Evolutionary conservation across 225 moss, liverwort and hornwort species (phyloP), one percentile per base, ranked within the genome.

Genomic region (Climacium dendroides): DNA sequence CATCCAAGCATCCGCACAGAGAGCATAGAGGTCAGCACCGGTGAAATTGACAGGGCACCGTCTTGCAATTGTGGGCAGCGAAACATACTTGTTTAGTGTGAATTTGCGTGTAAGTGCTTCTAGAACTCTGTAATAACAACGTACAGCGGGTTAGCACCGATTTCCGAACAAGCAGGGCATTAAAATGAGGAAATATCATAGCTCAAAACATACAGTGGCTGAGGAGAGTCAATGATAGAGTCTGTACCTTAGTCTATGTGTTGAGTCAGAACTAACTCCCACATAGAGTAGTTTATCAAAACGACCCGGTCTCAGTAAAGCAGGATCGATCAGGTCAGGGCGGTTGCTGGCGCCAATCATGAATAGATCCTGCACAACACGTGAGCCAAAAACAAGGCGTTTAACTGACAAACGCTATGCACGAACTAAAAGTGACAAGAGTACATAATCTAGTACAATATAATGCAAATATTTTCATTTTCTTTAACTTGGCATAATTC

Each of bases 1-100:
- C 86, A 95, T 95, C 99, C 99, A 99, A 79, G 99, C 99, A 94
- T 99, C 99, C 73, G 99, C 99, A 91, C 99, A 99, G 35, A 99
- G 92, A 17, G 99, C 99, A 86, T 99, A 99, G 86, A 99, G 92
- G 81, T 99, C 99, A 90, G 99, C 99, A 85, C 99, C 99, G 48
- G 97, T 97, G 67, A 95, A 99, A 91, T 94, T 99, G 50, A 89
- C 90, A 76, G 97, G 97, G 87, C 99, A 97, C 66, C 93, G 95
- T 73, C 88, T 91, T 60, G 95, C 95, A 66, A 99, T 89, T 52
- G 90, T 92, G 71, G 89, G 92, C 50, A 99, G 88, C 41, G 97
- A 99, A 53, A 99, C 97, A 86, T 94, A 96, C 82, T 94, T 95
- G 89, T 96, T 90, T 48, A 99, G 76, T 47, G 59, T 87, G 74